A percentile compares a stretch with the other conserved stretches of the same genome.
Evolutionary conservation across 2,329 filamentous ascomycete genomes (phyloP).

Genomic region (Claviceps cyperi): DNA sequence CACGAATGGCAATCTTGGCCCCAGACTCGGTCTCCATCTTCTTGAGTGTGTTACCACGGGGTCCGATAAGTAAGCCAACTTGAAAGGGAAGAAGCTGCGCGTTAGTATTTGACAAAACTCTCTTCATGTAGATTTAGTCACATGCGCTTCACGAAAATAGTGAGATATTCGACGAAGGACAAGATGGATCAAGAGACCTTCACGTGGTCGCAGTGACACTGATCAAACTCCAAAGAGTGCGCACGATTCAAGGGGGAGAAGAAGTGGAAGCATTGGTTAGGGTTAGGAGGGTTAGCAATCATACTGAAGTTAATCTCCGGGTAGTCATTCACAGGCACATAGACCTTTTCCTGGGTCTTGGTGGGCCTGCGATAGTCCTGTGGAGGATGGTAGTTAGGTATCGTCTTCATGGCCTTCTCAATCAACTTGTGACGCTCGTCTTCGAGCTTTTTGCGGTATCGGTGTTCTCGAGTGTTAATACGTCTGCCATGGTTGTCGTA

Average conservation of each 20-base stretch:
- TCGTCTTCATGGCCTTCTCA: slow-evolving; percentile 98
- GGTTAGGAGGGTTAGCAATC: slow-evolving; percentile 94
- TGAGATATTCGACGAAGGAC: slow-evolving; percentile 17
- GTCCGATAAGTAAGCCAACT: slow-evolving; percentile 99
- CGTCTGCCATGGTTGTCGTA: slow-evolving; percentile 99
- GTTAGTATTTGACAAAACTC: slow-evolving; percentile 56
- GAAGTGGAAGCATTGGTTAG: slow-evolving; percentile 40
- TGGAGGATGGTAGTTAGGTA: slow-evolving; percentile 97
- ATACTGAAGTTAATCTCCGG: slow-evolving; percentile 99
- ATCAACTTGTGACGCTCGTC: slow-evolving; percentile 98
- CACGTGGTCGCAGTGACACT: slow-evolving; percentile 21
- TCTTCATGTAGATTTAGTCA: slow-evolving; percentile 2
- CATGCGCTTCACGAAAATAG: slow-evolving; percentile 14
- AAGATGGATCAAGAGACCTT: slow-evolving; percentile 18
- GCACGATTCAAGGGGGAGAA: slow-evolving; percentile 16
- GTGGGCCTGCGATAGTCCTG: slow-evolving; percentile 97
- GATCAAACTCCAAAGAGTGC: slow-evolving; percentile 28
- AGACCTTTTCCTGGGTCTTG: slow-evolving; percentile 99
- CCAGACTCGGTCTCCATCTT: slow-evolving; percentile 98
- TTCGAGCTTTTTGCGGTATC: slow-evolving; percentile 94
- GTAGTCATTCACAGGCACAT: slow-evolving; percentile 99
- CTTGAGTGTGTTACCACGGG: slow-evolving; percentile 98
- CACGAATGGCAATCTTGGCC: slow-evolving; percentile 97
- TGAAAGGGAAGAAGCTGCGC: slow-evolving; percentile 72
- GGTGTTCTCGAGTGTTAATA: slow-evolving; percentile 98